A percentile compares a stretch with the other conserved stretches of the same genome.
phyloP scores from a whole-genome alignment of 1,139 yeast species.

The Saccharomyces hybrid region DNA sequence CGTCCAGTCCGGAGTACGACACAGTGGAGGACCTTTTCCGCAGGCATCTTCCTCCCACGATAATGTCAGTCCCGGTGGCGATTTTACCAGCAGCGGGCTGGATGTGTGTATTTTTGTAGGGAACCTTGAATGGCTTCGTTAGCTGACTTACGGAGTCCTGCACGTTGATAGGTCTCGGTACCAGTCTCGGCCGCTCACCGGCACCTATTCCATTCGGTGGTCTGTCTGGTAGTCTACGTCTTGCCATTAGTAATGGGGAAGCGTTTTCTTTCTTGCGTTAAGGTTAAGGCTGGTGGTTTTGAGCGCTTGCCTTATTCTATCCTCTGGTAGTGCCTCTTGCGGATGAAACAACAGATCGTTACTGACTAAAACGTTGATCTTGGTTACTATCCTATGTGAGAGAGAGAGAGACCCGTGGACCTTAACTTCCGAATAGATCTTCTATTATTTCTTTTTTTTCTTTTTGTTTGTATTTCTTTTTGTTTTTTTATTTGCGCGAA shows the following conservation, averaged over 20 bases:
- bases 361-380: not conserved
- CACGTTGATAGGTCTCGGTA: constrained; percentile 27
- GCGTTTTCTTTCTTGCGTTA: not conserved
- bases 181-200: constrained; percentile 30
- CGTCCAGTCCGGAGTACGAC: constrained; percentile 19
- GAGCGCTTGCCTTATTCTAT: not conserved
- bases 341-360: not conserved
- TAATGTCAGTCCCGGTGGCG: constrained; percentile 30
- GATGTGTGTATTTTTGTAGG: constrained; percentile 30
- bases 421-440: not conserved
- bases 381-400: not conserved
- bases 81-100: constrained; percentile 17
- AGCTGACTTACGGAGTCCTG: constrained; percentile 27
- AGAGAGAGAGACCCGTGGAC: not conserved
- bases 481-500: not conserved
- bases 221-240: constrained; percentile 29
- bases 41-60: constrained; percentile 34
- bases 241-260: constrained; percentile 19
- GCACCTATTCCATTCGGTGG: constrained; percentile 35
- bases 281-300: not conserved
- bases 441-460: not conserved
- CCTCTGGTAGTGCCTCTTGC: not conserved
- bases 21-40: constrained; percentile 32
- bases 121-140: constrained; percentile 43
- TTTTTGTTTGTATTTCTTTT: not conserved